phyloP scores from a whole-genome alignment of 805 yeast genomes.

The Saccharomycopsis capsularis region DNA sequence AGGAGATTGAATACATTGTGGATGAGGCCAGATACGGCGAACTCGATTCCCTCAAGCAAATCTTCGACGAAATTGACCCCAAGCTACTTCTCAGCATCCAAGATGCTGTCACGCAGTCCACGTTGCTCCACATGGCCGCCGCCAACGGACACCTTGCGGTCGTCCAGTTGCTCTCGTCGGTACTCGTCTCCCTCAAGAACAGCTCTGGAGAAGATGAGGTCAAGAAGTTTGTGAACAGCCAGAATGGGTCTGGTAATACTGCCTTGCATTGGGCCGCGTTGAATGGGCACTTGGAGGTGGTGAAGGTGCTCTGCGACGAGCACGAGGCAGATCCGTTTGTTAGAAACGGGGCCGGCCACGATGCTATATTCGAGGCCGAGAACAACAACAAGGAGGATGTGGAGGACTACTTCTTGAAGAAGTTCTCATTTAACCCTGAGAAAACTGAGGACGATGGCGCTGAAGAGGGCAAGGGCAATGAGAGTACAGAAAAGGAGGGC shows the following conservation, averaged over 20 bases:
- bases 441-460: conserved; percentile 42
- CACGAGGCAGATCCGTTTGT: conserved; percentile 75
- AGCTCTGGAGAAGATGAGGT: conserved; percentile 32
- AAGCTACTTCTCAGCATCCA: conserved; percentile 38
- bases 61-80: conserved; percentile 54
- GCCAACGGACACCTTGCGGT: conserved; percentile 85
- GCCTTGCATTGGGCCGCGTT: conserved; percentile 95
- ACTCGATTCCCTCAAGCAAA: conserved; percentile 60
- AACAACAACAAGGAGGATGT: conserved; percentile 66
- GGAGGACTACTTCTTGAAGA: conserved; percentile 67
- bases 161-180: conserved; percentile 49
- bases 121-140: conserved; percentile 91
- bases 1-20: conserved; percentile 75
- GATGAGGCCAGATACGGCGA: conserved; percentile 88
- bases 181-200: conserved; percentile 33
- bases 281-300: conserved; percentile 74
- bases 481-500: conserved; percentile 26
- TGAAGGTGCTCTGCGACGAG: conserved; percentile 61
- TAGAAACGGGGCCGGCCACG: conserved; percentile 72
- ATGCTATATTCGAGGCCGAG: conserved; percentile 85
- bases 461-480: conserved; percentile 34
- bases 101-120: conserved; percentile 52
- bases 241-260: conserved; percentile 84
- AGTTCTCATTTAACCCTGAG: conserved; percentile 62
- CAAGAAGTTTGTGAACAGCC: conserved; percentile 38